phyloP scores from a whole-genome alignment of 2,329 filamentous ascomycete genomes.

The Ceratocystis albifundus region DNA sequence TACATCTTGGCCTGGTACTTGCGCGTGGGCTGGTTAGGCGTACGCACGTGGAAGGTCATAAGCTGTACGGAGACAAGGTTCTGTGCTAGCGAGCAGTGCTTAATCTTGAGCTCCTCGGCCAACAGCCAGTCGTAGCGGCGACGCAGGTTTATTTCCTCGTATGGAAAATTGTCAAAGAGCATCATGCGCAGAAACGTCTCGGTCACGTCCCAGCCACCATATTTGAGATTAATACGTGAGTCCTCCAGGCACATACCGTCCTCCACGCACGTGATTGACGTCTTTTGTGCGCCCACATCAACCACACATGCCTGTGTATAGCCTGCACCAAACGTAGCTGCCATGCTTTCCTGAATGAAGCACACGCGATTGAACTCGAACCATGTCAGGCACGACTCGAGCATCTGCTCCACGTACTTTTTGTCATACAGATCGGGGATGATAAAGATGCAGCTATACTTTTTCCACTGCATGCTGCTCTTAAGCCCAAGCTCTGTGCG shows the following conservation, averaged over 20 bases:
- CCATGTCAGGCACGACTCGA: constrained; percentile 77
- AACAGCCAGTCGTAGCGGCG: constrained; percentile 85
- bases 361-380: constrained; percentile 82
- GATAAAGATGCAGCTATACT: constrained; percentile 94
- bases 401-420: constrained; percentile 70
- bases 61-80: constrained; percentile 79
- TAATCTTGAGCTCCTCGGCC: constrained; percentile 90
- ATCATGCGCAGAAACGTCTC: constrained; percentile 97
- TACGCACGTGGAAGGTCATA: constrained; percentile 81
- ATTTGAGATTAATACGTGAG: constrained; percentile 89
- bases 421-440: constrained; percentile 97
- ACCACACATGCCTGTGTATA: constrained; percentile 92
- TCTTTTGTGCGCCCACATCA: constrained; percentile 94
- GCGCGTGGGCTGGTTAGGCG: constrained; percentile 73
- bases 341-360: constrained; percentile 92
- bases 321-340: constrained; percentile 86
- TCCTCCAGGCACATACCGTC: constrained; percentile 92
- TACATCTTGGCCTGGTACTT: constrained; percentile 97
- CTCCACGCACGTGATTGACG: constrained; percentile 90
- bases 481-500: constrained; percentile 70
- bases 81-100: constrained; percentile 83
- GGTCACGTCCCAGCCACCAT: constrained; percentile 82
- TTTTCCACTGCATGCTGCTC: constrained; percentile 67
- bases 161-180: constrained; percentile 91
- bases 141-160: constrained; percentile 83